phyloP scores from a whole-genome alignment of 2,329 filamentous ascomycete genomes.

The Talaromyces amestolkiae region DNA sequence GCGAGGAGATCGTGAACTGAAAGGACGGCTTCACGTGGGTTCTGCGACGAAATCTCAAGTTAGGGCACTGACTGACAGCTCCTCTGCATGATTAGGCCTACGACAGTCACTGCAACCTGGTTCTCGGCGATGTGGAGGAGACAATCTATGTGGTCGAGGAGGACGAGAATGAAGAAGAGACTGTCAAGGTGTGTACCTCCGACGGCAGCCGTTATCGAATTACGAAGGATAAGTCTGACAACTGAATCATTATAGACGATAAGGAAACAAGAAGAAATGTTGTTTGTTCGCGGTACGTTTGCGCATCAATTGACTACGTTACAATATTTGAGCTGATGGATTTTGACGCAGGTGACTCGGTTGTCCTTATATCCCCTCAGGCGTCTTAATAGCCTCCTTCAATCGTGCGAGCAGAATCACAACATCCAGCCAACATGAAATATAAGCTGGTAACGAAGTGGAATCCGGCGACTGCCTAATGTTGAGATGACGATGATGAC shows the following conservation, averaged over 20 bases:
- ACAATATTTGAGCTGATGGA: background rate
- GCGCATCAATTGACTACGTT: constrained; percentile 17
- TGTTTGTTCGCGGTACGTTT: constrained; percentile 84
- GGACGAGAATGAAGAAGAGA: constrained; percentile 71
- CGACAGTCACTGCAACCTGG: constrained; percentile 96
- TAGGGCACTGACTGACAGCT: background rate
- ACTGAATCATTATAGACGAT: constrained; percentile 61
- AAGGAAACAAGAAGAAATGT: constrained; percentile 97
- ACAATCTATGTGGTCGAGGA: constrained; percentile 93
- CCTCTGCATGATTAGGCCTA: constrained; percentile 67
- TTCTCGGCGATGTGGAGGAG: constrained; percentile 94
- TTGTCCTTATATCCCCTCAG: constrained; percentile 68
- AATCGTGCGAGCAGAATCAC: background rate
- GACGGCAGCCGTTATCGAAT: background rate
- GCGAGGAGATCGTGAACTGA: constrained; percentile 89
- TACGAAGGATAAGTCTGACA: background rate
- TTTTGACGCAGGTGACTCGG: constrained; percentile 62
- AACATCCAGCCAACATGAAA: background rate
- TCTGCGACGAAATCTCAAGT: constrained; percentile 18
- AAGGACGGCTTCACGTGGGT: constrained; percentile 88
- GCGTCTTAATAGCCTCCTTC: constrained; percentile 35
- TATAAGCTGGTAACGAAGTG: background rate
- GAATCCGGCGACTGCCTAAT: background rate
- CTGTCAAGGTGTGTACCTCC: constrained; percentile 61
- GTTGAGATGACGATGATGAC: background rate